A percentile compares a stretch with the other conserved stretches of the same genome.
Conservation (phyloP, 306 rosid genomes). For the Casuarina cunninghamiana region DNA sequence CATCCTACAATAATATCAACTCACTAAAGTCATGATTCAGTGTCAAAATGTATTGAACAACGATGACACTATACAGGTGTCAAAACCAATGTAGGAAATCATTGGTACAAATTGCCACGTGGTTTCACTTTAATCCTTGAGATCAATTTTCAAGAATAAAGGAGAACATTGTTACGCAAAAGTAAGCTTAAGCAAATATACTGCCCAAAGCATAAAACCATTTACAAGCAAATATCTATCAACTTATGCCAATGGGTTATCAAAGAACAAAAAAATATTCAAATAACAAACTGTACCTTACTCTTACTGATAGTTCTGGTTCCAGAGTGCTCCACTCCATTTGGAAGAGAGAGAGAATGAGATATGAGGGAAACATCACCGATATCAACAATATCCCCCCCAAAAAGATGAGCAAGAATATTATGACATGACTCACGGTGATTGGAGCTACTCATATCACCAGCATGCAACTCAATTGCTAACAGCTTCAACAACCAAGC, state of each 20-base stretch:
- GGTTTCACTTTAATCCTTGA: not conserved
- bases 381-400: conserved; percentile 46
- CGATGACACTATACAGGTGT: not conserved
- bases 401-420: conserved; percentile 77
- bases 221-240: conserved; percentile 9
- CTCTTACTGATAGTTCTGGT: conserved; percentile 66
- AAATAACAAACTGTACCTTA: conserved; percentile 55
- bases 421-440: conserved; percentile 70
- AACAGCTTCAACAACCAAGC: conserved; percentile 86
- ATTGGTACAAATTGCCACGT: not conserved
- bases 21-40: not conserved
- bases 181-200: not conserved
- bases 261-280: conserved; percentile 18
- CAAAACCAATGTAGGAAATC: not conserved
- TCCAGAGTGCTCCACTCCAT: conserved; percentile 51
- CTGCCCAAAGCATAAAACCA: conserved; percentile 1
- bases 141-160: not conserved
- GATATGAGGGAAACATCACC: conserved; percentile 42
- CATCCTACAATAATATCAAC: not conserved
- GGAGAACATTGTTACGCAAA: not conserved
- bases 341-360: conserved; percentile 37
- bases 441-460: conserved; percentile 62
- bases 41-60: not conserved
- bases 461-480: conserved; percentile 86
- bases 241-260: conserved; percentile 3